phyloP scores from a whole-genome alignment of 805 yeast species.

The Kazachstania bromeliacearum region DNA sequence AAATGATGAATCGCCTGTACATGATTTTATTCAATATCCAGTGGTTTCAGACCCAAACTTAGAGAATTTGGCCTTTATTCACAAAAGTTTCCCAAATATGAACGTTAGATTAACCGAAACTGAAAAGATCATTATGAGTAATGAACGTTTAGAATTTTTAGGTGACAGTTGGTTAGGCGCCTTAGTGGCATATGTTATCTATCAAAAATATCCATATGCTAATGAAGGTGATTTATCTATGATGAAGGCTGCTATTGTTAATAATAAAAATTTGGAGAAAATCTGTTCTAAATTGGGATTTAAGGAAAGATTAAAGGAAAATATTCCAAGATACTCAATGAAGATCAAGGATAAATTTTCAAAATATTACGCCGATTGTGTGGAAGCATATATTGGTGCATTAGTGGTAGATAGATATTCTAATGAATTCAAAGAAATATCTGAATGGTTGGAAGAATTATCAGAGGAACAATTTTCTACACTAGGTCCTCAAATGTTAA shows the following conservation, averaged over 20 bases:
- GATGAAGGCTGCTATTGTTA: conserved; percentile 55
- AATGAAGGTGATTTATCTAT: conserved; percentile 69
- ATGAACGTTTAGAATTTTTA: conserved; percentile 75
- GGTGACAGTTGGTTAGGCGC: conserved; percentile 76
- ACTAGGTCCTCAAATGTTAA: conserved; percentile 11
- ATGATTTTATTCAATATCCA: conserved; percentile 13
- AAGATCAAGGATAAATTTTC: conserved; percentile 48
- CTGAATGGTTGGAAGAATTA: conserved; percentile 43
- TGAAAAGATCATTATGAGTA: conserved; percentile 22
- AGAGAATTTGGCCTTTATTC: conserved; percentile 18
- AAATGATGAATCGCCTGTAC: conserved; percentile 6
- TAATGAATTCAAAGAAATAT: conserved; percentile 35
- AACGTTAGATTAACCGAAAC: conserved; percentile 10
- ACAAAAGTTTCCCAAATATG: conserved; percentile 14
- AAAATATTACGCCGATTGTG: conserved; percentile 58
- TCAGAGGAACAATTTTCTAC: conserved; percentile 24
- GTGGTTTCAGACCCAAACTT: conserved; percentile 12
- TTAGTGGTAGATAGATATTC: conserved; percentile 40
- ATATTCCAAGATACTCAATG: conserved; percentile 37
- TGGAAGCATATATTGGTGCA: conserved; percentile 88
- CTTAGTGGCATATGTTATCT: conserved; percentile 56
- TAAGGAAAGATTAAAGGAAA: conserved; percentile 41
- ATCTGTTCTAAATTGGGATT: conserved; percentile 59
- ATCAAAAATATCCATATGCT: conserved; percentile 49
- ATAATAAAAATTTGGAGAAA: conserved; percentile 55